Conservation (phyloP, 2,329 filamentous ascomycete species). For the Claviceps arundinis region DNA sequence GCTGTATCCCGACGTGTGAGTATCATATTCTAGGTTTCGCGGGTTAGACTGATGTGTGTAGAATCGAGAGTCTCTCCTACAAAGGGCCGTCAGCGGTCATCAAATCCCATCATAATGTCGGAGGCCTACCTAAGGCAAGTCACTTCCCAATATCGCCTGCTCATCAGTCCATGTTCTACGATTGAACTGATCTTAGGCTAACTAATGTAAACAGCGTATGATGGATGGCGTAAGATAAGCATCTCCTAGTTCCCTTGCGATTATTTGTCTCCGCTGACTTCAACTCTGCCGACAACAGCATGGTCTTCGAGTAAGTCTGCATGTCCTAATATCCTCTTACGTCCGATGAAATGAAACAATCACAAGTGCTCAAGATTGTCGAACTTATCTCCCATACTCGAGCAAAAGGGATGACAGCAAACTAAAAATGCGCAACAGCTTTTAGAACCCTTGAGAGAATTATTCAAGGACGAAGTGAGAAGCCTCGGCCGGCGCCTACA, state of each 20-base stretch:
- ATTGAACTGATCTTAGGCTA: not conserved
- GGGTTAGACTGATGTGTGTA: slow-evolving; percentile 11
- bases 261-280: not conserved
- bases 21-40: not conserved
- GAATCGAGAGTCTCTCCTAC: slow-evolving; percentile 35
- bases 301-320: not conserved
- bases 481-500: slow-evolving; percentile 17
- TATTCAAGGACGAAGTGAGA: slow-evolving; percentile 49
- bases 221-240: slow-evolving; percentile 23
- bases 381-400: not conserved
- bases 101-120: slow-evolving; percentile 48
- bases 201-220: slow-evolving; percentile 23
- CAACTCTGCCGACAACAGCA: not conserved
- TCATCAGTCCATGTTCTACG: not conserved
- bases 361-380: not conserved
- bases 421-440: slow-evolving; percentile 36
- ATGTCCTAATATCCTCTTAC: not conserved
- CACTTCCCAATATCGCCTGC: slow-evolving; percentile 11
- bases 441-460: slow-evolving; percentile 41
- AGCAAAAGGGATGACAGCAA: not conserved
- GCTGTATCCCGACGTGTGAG: slow-evolving; percentile 1
- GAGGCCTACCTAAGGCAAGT: slow-evolving; percentile 53
- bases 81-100: slow-evolving; percentile 38
- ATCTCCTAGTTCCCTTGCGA: not conserved
- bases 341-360: not conserved